Base-by-base conservation (phyloP, 305 asterid species). In the Fraxinus paxiana region DNA sequence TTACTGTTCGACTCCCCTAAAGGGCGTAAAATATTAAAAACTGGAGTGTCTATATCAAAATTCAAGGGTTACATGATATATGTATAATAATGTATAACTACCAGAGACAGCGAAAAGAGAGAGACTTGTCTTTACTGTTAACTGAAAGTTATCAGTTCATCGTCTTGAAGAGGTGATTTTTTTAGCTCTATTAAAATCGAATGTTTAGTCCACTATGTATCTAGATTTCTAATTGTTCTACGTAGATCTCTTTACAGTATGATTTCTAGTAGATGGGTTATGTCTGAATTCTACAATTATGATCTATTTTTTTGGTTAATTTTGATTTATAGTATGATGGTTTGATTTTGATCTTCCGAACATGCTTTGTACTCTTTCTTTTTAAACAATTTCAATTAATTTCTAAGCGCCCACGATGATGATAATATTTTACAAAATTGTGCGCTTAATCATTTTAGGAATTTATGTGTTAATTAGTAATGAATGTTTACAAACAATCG, bases 41-140 rank as follows among this genome's bases (percentile, higher is more conserved):
- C 71, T 2, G 71, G 71, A 7, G 33, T 22, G 65, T 31, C 34
- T 18, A 5, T 54, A 48, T 56, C 79, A 82, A 24, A 63, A 46
- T 31, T 33, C 56, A 18, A 67, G 54, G n/a, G 46, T 22, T n/a
- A 48, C 85, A 37, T 3, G 22, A 17, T 38, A 20, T 74, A 59
- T 51, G 9, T 71, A 37, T 61, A 48, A 43, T 43, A 43, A 43
- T 43, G 54, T 31, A 31, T 51, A 34, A 8, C 71, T 22, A 61
- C 71, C 33, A 73, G 70, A 76, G 8, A n/a, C 22, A n/a, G 83
- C 70, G 87, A 75, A 6, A 18, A 6, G 12, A 17, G 69, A 51
- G 61, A 37, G 79, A 73, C 83, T 82, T 80, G 69, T 83, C 87
- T 84, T 82, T 84, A 79, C 73, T 48, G 79, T 77, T 81, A 80